phyloP scores from a whole-genome alignment of 441 rosid genomes.

The Eutrema salsugineum region DNA sequence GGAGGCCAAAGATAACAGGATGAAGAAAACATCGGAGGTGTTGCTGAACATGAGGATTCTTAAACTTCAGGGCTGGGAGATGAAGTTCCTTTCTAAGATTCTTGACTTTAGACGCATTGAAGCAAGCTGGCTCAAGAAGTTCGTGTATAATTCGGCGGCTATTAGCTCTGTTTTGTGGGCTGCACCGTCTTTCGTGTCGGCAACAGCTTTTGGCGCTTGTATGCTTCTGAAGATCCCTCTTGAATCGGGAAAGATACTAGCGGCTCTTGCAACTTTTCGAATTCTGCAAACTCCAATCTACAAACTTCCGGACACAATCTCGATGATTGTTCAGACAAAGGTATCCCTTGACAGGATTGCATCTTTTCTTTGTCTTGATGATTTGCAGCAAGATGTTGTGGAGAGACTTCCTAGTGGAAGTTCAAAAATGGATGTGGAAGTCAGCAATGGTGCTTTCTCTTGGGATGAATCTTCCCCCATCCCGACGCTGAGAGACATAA shows the following conservation, averaged over 20 bases:
- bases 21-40: conserved; percentile 43
- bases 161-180: conserved; percentile 33
- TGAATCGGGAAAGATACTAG: conserved; percentile 39
- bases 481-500: conserved; percentile 34
- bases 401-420: conserved; percentile 25
- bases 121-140: conserved; percentile 38
- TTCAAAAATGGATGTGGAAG: conserved; percentile 25
- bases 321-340: conserved; percentile 47
- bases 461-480: conserved; percentile 37
- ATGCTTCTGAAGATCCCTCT: conserved; percentile 39
- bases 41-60: conserved; percentile 44
- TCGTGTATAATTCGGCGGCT: conserved; percentile 34
- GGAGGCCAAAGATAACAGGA: conserved; percentile 42
- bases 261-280: conserved; percentile 48
- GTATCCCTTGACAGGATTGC: conserved; percentile 46
- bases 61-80: conserved; percentile 54
- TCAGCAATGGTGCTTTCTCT: conserved; percentile 32
- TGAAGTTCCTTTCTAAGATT: conserved; percentile 40
- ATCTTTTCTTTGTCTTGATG: conserved; percentile 42
- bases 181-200: conserved; percentile 41
- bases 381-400: conserved; percentile 32
- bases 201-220: conserved; percentile 40
- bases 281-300: conserved; percentile 38
- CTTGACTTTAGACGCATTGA: conserved; percentile 36
- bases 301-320: conserved; percentile 40